Evolutionary conservation across 108 stramenopile genomes (phyloP), one percentile per base, ranked within the genome.

Genomic region (Nitzschia sp.): DNA sequence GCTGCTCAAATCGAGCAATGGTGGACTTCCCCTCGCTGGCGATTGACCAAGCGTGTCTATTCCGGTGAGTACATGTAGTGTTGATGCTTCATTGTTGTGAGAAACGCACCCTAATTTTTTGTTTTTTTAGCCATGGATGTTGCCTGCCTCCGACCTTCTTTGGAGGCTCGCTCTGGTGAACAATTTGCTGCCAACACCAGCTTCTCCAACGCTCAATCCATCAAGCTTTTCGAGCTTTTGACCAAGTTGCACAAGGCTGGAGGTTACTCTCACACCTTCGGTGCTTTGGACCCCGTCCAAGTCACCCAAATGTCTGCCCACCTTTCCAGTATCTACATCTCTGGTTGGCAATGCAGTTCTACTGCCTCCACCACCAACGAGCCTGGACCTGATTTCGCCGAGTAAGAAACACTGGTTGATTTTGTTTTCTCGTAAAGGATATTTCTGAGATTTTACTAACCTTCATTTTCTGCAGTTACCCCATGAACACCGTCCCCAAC

Each of bases 211-310:
- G 51, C 50, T 17, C 80, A 86, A 22, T 85, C 89, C 43, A 70
- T 62, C 20, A 89, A 89, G 63, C 79, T 94, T 11, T 94, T 82
- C 66, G 68, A 41, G 50, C 78, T 94, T 12, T 76, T 94, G 50
- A 55, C 58, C n/a, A 61, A 75, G 10, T 77, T 94, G n/a, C 82
- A 89, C 54, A 52, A 58, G 46, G 55, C 52, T 11, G 92, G 93
- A 7, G 92, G 91, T 6, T 96, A 93, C 71, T 87, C 88, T 8
- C 94, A 95, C 76, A 98, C 97, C 26, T 98, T 96, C 79, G 97
- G 97, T 22, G 93, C 95, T 14, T 86, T 98, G 38, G 97, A 98
- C 78, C 94, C 97, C 39, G 95, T 98, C 12, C 97, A 98, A 78
- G 95, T 90, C 44, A 76, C 89, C 17, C 91, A 95, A 70, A 97